These are phyloP conservation scores for Cucurbita ficifolia DNA, from an alignment of 306 rosid genomes.

Conservation along the genomic window DNA sequence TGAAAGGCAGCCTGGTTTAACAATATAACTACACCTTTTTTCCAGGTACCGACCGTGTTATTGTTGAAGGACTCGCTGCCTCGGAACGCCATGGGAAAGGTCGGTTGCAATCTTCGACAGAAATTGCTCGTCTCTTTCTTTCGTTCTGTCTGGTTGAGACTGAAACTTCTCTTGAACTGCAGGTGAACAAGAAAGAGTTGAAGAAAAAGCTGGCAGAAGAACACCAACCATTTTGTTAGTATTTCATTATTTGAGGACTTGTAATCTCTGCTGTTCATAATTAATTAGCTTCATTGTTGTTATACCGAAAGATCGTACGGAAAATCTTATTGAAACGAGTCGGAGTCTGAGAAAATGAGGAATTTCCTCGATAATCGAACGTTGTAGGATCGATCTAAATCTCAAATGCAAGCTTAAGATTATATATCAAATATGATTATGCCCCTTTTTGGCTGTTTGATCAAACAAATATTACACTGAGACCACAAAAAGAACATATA, in stretches of 20 bases:
- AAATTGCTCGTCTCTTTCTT: background rate
- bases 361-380: too few relatives aligned
- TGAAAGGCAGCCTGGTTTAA: background rate
- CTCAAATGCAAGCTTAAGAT: background rate
- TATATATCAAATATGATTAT: background rate
- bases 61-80: slow-evolving; percentile 65
- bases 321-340: background rate
- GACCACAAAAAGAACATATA: slow-evolving; percentile 1
- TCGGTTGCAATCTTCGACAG: slow-evolving; percentile 9
- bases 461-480: slow-evolving; percentile 1
- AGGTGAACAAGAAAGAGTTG: slow-evolving; percentile 84
- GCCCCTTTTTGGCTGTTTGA: slow-evolving; percentile 6
- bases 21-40: background rate
- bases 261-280: background rate
- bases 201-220: slow-evolving; percentile 45
- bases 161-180: slow-evolving; percentile 15
- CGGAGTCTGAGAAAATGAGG: background rate
- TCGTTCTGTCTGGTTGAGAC: background rate
- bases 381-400: too few relatives aligned
- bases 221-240: background rate
- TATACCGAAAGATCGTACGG: background rate
- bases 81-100: slow-evolving; percentile 99
- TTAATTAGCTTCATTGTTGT: background rate
- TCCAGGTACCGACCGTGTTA: slow-evolving; percentile 57
- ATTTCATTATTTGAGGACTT: too few relatives aligned